phyloP scores from a whole-genome alignment of 768 basidiomycete genomes.

The Boletus sp. region DNA sequence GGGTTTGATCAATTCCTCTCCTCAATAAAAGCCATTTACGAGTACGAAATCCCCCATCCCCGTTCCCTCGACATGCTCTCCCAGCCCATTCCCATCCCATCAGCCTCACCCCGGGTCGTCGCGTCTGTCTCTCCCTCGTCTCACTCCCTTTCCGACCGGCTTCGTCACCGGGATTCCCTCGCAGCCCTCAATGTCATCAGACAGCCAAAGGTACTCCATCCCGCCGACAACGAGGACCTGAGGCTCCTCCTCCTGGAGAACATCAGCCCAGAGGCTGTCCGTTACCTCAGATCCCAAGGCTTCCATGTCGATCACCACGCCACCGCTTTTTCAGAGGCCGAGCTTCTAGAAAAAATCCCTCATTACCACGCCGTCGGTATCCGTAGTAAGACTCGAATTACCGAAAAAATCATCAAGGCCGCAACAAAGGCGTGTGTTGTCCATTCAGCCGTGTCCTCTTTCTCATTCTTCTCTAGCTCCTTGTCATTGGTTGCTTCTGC shows the following conservation, averaged over 20 bases:
- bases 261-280: constrained; percentile 88
- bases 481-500: constrained; percentile 98
- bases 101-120: constrained; percentile 30
- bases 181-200: constrained; percentile 39
- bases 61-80: constrained; percentile 39
- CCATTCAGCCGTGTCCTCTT: not conserved
- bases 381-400: constrained; percentile 96
- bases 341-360: constrained; percentile 80
- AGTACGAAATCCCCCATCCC: constrained; percentile 13
- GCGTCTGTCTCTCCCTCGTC: constrained; percentile 54
- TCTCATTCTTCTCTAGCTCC: constrained; percentile 52
- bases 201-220: constrained; percentile 71
- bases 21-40: constrained; percentile 10
- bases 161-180: constrained; percentile 36
- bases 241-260: constrained; percentile 89
- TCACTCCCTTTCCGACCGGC: constrained; percentile 43
- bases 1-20: too few relatives aligned
- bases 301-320: constrained; percentile 89
- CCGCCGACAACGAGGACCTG: constrained; percentile 76
- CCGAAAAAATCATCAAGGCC: constrained; percentile 81
- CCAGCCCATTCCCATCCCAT: constrained; percentile 43
- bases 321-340: constrained; percentile 87
- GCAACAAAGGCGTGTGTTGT: constrained; percentile 66
- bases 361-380: constrained; percentile 94
- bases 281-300: constrained; percentile 73